Evolutionary conservation across 2,329 filamentous ascomycete genomes (phyloP).

Genomic region (Penicillium olsonii): DNA sequence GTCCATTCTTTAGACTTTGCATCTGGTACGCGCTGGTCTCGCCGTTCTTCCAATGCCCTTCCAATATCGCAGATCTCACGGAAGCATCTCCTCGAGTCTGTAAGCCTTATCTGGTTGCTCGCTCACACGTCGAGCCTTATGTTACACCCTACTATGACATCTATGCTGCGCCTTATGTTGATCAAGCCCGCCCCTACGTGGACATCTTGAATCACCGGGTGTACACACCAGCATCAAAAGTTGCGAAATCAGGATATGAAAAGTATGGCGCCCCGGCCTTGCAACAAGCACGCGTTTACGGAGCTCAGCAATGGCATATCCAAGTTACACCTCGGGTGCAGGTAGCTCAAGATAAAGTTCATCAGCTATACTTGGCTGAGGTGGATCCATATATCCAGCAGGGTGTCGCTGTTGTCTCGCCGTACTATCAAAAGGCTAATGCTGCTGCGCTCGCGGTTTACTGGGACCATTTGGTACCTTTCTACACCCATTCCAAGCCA

Average conservation of each 20-base stretch:
- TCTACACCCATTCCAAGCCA: slow-evolving; percentile 72
- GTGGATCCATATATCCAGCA: slow-evolving; percentile 74
- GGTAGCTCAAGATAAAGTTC: slow-evolving; percentile 62
- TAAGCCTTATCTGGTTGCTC: slow-evolving; percentile 72
- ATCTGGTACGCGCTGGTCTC: slow-evolving; percentile 87
- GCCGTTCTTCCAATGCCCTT: slow-evolving; percentile 78
- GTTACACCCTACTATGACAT: slow-evolving; percentile 80
- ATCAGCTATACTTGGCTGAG: slow-evolving; percentile 67
- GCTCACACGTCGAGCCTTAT: slow-evolving; percentile 69
- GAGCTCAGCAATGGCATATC: slow-evolving; percentile 73
- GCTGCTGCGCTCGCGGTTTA: slow-evolving; percentile 44
- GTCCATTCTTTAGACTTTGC: slow-evolving; percentile 58
- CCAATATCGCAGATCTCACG: slow-evolving; percentile 66
- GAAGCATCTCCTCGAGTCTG: slow-evolving; percentile 75
- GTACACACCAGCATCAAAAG: slow-evolving; percentile 66
- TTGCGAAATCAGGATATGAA: slow-evolving; percentile 62
- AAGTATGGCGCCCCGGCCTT: slow-evolving; percentile 76
- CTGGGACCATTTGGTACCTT: slow-evolving; percentile 66
- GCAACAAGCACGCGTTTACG: slow-evolving; percentile 66
- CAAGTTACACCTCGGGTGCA: slow-evolving; percentile 73
- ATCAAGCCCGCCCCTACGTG: slow-evolving; percentile 72
- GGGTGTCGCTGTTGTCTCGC: slow-evolving; percentile 58
- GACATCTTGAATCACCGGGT: slow-evolving; percentile 59
- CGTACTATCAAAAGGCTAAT: slow-evolving; percentile 76
- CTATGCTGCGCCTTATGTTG: slow-evolving; percentile 81